Percentiles rank a stretch among this genome's conserved stretches.
phyloP scores from a whole-genome alignment of 169 alveolate genomes.

The Cryptosporidium xiaoi region DNA sequence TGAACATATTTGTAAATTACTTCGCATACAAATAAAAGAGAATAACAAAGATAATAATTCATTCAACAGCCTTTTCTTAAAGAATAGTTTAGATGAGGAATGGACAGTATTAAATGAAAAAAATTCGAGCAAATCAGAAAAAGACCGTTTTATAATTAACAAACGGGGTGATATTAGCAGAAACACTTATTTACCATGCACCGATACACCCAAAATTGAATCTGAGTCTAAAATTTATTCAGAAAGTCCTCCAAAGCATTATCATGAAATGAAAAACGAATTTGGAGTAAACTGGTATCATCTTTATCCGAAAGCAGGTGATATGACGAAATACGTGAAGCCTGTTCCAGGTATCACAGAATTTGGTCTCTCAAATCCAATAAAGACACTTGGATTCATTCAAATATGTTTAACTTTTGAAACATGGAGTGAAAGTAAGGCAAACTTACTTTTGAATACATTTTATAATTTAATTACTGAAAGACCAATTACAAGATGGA shows the following conservation, averaged over 20 bases:
- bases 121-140: neutral
- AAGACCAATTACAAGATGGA: slow-evolving; percentile 54
- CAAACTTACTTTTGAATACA: slow-evolving; percentile 1
- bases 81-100: slow-evolving; percentile 6
- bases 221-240: neutral
- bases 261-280: neutral
- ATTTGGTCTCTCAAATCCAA: slow-evolving; percentile 60
- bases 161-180: neutral
- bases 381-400: slow-evolving; percentile 64
- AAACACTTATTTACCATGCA: neutral
- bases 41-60: neutral
- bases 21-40: neutral
- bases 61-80: neutral
- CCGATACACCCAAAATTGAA: neutral
- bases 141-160: too few species aligned
- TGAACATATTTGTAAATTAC: neutral
- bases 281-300: slow-evolving; percentile 53
- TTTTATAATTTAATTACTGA: slow-evolving; percentile 3
- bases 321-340: slow-evolving; percentile 41
- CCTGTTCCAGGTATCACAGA: slow-evolving; percentile 70
- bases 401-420: slow-evolving; percentile 50
- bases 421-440: slow-evolving; percentile 4
- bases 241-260: neutral
- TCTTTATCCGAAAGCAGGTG: slow-evolving; percentile 50
- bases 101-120: slow-evolving; percentile 29